Conservation (phyloP, 2,329 filamentous ascomycete species). For the Penicillium capsulatum region DNA sequence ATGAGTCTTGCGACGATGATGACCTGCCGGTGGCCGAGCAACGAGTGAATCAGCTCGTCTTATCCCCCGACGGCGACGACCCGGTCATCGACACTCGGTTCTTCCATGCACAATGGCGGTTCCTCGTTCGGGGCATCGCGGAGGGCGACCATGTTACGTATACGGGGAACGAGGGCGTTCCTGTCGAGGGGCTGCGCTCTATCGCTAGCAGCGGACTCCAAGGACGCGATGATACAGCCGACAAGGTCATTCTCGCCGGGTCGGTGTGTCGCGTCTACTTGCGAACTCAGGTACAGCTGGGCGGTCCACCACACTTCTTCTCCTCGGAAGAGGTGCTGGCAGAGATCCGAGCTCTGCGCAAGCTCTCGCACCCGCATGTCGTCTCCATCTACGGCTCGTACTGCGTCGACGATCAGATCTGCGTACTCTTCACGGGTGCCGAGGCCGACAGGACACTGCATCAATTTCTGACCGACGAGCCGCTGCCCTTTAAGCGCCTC, state of each 20-base stretch:
- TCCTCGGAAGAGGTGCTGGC: conserved; percentile 39
- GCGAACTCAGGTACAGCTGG: conserved; percentile 38
- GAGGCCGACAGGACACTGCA: conserved; percentile 40
- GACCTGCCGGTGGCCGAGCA: conserved; percentile 56
- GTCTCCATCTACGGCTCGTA: conserved; percentile 45
- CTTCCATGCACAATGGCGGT: conserved; percentile 58
- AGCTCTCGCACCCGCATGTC: conserved; percentile 43
- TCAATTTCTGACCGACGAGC: conserved; percentile 42
- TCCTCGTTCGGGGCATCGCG: conserved; percentile 53
- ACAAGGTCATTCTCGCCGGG: conserved; percentile 41
- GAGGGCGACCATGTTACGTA: conserved; percentile 56
- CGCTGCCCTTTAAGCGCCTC: conserved; percentile 40
- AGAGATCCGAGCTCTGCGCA: conserved; percentile 38
- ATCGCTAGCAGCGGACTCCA: conserved; percentile 33
- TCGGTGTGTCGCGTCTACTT: conserved; percentile 33
- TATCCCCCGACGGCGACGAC: conserved; percentile 48
- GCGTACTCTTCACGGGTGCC: conserved; percentile 41
- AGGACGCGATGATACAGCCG: conserved; percentile 31
- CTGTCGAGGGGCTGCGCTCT: conserved; percentile 52
- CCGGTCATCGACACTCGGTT: conserved; percentile 52
- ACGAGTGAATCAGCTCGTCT: conserved; percentile 51
- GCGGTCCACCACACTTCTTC: conserved; percentile 35
- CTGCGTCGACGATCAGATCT: conserved; percentile 41
- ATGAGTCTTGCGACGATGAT: conserved; percentile 59
- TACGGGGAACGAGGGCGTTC: conserved; percentile 56